Percentiles rank a stretch among this genome's conserved stretches.
Conservation (phyloP, 1,284 basidiomycete species). For the Coniferiporia sulphurascens region DNA sequence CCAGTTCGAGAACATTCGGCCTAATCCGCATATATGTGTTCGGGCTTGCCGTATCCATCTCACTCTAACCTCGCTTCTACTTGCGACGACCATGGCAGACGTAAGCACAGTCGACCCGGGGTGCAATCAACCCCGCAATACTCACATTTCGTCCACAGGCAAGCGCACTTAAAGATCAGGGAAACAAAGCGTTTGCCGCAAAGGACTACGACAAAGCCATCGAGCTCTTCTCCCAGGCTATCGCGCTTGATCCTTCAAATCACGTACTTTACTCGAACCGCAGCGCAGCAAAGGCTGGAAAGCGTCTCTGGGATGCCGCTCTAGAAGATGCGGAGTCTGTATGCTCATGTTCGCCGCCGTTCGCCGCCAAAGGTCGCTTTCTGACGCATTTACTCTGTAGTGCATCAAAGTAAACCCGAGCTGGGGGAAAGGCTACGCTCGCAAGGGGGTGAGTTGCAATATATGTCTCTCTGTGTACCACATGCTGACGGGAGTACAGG, state of each 20-base stretch:
- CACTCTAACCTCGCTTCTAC: not conserved
- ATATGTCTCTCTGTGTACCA: not conserved
- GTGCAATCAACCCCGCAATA: not conserved
- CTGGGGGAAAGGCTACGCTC: constrained; percentile 90
- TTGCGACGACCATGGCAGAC: constrained; percentile 12
- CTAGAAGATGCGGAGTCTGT: constrained; percentile 91
- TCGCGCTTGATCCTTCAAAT: constrained; percentile 77
- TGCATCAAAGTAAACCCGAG: constrained; percentile 75
- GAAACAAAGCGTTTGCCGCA: constrained; percentile 93
- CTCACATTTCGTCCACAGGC: not conserved
- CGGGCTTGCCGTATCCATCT: too few relatives aligned
- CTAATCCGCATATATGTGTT: too few relatives aligned
- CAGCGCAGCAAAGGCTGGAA: constrained; percentile 84
- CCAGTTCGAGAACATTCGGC: not conserved
- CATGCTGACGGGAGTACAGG: not conserved
- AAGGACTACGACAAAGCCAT: constrained; percentile 92
- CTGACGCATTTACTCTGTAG: constrained; percentile 31
- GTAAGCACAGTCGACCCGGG: not conserved
- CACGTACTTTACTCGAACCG: constrained; percentile 93
- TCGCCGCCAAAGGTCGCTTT: constrained; percentile 5
- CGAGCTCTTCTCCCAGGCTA: constrained; percentile 82
- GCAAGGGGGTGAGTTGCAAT: constrained; percentile 62
- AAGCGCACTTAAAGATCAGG: constrained; percentile 79
- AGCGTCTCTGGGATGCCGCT: constrained; percentile 74
- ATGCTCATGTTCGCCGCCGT: constrained; percentile 23